These are phyloP conservation scores for Vaucheria bursata DNA, from an alignment of 352 stramenopile genomes.

Conservation along the genomic window DNA sequence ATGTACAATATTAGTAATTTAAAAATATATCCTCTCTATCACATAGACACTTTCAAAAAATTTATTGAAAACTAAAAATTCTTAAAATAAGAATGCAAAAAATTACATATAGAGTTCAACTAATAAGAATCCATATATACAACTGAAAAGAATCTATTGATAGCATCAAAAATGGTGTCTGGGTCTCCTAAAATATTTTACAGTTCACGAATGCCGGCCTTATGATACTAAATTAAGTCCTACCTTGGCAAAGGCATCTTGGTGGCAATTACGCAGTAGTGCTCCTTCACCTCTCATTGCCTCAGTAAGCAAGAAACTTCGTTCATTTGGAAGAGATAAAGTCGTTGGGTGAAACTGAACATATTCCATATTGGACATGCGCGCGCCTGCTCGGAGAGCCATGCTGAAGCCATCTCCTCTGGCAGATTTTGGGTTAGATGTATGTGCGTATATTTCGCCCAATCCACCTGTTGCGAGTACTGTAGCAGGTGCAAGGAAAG, in stretches of 20 bases:
- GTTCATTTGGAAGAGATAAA: conserved; percentile 73
- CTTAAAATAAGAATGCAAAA: too few relatives aligned
- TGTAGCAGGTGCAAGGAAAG: conserved; percentile 66
- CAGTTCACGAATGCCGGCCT: too few relatives aligned
- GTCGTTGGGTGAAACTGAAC: conserved; percentile 92
- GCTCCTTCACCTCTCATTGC: conserved; percentile 80
- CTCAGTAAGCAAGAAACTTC: conserved; percentile 82
- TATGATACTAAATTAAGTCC: too few relatives aligned
- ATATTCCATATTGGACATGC: conserved; percentile 83
- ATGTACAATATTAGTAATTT: too few relatives aligned
- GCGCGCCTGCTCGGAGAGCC: conserved; percentile 62
- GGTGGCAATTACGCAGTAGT: conserved; percentile 66
- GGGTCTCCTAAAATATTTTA: too few relatives aligned
- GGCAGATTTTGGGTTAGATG: conserved; percentile 75
- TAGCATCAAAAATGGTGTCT: too few relatives aligned
- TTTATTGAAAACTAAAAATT: too few relatives aligned
- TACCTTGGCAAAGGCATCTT: conserved; percentile 50
- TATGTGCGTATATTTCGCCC: conserved; percentile 84
- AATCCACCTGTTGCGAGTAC: conserved; percentile 82
- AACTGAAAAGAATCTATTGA: too few relatives aligned
- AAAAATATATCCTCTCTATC: too few relatives aligned
- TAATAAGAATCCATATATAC: too few relatives aligned
- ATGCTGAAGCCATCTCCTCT: conserved; percentile 60
- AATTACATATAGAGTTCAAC: too few relatives aligned
- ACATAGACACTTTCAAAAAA: too few relatives aligned